Evolutionary conservation across 257 asterid species (phyloP), one percentile per base, ranked within the genome.

Genomic region (Vinca minor): DNA sequence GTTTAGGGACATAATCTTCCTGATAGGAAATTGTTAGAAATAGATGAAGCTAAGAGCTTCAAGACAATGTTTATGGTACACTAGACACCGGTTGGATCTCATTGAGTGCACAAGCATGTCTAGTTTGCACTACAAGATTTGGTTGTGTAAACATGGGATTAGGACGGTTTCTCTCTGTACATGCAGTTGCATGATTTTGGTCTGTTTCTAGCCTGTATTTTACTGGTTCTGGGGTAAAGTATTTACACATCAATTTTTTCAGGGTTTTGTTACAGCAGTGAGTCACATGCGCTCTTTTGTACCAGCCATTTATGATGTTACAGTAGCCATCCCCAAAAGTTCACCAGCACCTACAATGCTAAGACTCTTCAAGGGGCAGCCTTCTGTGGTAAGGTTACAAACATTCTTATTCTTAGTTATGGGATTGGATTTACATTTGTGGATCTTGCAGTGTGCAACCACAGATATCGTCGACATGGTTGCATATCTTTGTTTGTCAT

Each of bases 241-340:
- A 44, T 56, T 76, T 68, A 35, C 54, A 55, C 66, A 15, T 38
- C 41, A 15, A 25, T 60, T 59, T 48, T 52, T 68, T 81, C 94
- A 92, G 98, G 98, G 98, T 52, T 92, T 92, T 75, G 96, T 92
- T 65, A 78, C 96, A 34, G 89, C 97, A 41, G 97, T 89, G 55
- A 85, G 76, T 70, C 91, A 89, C 48, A 79, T 87, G 94, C 95
- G 91, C 57, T 68, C 94, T 32, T 89, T 89, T 83, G 98, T 89
- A 74, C 98, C 98, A 18, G 97, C 96, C 42, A 80, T 92, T 77
- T 92, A 89, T 79, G 94, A 92, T 57, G 83, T 82, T 52, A 92
- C 98, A 57, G 89, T 92, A 63, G 82, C 95, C 41, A 89, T 92
- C 58, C 96, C 96, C 44, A 85, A 84, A 72, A 74, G 82, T 64